Evolutionary conservation across 768 basidiomycete genomes (phyloP).

Genomic region (Kondoa malvinella): DNA sequence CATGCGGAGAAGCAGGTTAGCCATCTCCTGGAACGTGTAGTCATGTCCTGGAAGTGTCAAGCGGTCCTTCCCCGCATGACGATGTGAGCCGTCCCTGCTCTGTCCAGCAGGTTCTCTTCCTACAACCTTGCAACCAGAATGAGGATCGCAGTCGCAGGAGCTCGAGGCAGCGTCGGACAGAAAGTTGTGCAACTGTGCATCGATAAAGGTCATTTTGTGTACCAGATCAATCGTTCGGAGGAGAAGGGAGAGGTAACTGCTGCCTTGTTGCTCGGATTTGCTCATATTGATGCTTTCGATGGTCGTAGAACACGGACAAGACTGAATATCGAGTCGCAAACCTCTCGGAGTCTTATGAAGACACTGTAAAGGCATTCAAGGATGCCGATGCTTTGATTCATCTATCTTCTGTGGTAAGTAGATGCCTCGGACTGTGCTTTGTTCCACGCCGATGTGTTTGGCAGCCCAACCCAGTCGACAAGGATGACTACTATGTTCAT

Average conservation of each 20-base stretch:
- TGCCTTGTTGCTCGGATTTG: neutral
- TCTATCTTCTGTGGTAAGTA: neutral
- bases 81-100: no score
- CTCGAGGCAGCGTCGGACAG: neutral
- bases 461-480: neutral
- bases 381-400: neutral
- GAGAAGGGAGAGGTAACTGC: neutral
- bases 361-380: neutral
- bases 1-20: no score
- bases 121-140: no score
- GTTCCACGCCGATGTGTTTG: neutral
- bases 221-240: neutral
- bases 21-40: no score
- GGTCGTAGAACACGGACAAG: no score
- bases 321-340: no score
- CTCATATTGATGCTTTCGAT: no score
- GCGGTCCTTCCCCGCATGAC: no score
- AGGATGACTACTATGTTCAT: neutral
- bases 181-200: neutral
- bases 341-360: neutral
- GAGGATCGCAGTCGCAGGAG: neutral
- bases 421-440: neutral
- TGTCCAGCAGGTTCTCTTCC: no score
- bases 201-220: neutral
- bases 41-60: no score